Conservation (phyloP, 148 eudicot genomes). For the Cornus florida region DNA sequence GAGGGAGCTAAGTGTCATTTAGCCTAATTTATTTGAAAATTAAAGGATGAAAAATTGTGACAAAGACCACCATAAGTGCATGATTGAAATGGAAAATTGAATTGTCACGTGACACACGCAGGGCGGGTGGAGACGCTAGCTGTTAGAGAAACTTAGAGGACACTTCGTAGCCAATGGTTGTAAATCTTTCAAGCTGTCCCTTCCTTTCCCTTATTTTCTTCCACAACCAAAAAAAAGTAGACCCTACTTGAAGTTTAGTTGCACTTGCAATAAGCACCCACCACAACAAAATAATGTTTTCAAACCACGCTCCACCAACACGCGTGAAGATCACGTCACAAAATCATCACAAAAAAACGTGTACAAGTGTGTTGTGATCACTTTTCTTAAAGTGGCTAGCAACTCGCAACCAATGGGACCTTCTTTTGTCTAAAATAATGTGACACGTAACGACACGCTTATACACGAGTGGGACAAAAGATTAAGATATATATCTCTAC, state of each 20-base stretch:
- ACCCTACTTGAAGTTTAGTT: not conserved
- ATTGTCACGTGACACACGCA: not conserved
- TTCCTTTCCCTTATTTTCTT: not conserved
- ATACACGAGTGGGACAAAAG: not conserved
- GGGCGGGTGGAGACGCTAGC: not conserved
- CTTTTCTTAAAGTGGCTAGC: not conserved
- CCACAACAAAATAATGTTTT: too few species aligned
- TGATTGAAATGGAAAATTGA: not conserved
- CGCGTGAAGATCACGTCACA: not conserved
- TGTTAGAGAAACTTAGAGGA: slow-evolving; percentile 11
- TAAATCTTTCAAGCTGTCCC: not conserved
- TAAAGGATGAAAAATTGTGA: too few species aligned
- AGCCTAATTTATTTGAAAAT: too few species aligned
- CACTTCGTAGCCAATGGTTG: slow-evolving; percentile 8
- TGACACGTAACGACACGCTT: not conserved
- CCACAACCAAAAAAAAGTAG: too few species aligned
- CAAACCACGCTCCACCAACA: not conserved
- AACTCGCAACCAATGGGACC: not conserved
- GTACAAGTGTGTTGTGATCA: not conserved
- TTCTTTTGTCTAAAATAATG: not conserved
- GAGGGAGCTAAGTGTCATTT: too few species aligned
- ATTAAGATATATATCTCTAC: not conserved
- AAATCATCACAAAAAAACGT: not conserved
- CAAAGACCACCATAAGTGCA: not conserved
- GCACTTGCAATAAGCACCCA: not conserved